Conservation (phyloP, 371 early-diverging fungal species). For the Zancudomyces culisetae region DNA sequence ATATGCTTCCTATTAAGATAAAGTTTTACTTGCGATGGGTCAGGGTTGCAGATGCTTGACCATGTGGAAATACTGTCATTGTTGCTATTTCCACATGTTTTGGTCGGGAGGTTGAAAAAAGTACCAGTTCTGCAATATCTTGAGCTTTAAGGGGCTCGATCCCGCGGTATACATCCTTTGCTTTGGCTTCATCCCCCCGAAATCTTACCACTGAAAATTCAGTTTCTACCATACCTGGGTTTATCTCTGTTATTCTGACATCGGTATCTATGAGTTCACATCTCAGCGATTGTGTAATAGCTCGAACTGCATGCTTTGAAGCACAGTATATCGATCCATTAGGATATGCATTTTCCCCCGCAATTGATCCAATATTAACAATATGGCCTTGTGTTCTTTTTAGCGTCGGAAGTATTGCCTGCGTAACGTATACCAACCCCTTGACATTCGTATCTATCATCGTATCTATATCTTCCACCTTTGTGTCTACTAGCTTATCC, state of each 20-base stretch:
- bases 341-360: conserved; percentile 29
- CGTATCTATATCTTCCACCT: conserved; percentile 43
- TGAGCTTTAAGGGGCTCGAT: conserved; percentile 48
- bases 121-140: conserved; percentile 61
- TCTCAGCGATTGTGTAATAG: conserved; percentile 54
- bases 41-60: conserved; percentile 15
- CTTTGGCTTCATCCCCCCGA: conserved; percentile 57
- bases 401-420: conserved; percentile 67
- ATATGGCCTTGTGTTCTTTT: conserved; percentile 56
- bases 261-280: conserved; percentile 61
- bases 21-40: conserved; percentile 13
- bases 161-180: conserved; percentile 60
- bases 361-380: conserved; percentile 77
- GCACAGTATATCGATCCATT: conserved; percentile 81
- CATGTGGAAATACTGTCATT: conserved; percentile 15
- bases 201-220: conserved; percentile 80
- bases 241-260: conserved; percentile 53
- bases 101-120: conserved; percentile 62
- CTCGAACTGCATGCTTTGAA: conserved; percentile 75
- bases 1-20: no score
- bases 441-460: conserved; percentile 87
- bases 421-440: conserved; percentile 55
- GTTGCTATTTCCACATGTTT: conserved; percentile 13
- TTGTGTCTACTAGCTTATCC: conserved; percentile 44
- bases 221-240: conserved; percentile 74